phyloP scores from a whole-genome alignment of 768 basidiomycete genomes.

The Mrakia hoshinonis region DNA sequence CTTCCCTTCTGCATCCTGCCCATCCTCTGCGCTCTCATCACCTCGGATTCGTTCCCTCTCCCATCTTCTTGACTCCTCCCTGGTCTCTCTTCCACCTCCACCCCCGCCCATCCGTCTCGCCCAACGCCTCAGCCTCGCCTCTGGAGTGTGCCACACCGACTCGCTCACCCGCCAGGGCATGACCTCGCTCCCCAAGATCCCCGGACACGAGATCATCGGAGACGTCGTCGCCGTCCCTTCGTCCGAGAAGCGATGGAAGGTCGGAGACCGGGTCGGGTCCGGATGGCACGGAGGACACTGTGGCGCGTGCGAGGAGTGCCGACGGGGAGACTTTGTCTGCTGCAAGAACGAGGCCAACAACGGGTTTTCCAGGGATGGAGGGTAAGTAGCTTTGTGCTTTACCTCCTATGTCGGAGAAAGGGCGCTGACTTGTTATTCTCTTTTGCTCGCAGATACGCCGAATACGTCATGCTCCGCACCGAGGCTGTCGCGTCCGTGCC shows the following conservation, averaged over 20 bases:
- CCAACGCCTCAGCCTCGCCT: not conserved
- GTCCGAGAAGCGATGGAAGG: conserved; percentile 33
- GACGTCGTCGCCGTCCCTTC: conserved; percentile 30
- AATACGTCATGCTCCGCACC: conserved; percentile 27
- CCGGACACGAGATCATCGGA: conserved; percentile 33
- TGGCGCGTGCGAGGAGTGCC: conserved; percentile 25
- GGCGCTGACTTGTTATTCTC: not conserved
- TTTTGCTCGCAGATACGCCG: conserved; percentile 19
- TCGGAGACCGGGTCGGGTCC: conserved; percentile 34
- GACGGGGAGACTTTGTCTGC: conserved; percentile 29
- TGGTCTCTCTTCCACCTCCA: not conserved
- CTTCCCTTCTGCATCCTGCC: not conserved
- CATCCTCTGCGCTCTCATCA: not conserved
- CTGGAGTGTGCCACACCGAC: conserved; percentile 22
- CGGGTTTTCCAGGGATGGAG: conserved; percentile 27
- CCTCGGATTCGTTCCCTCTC: not conserved
- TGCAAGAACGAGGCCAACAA: conserved; percentile 35
- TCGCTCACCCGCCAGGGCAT: conserved; percentile 21
- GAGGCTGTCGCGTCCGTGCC: conserved; percentile 29
- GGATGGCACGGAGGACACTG: conserved; percentile 31
- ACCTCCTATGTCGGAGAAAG: not conserved
- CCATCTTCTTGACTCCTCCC: not conserved
- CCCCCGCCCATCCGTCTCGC: no score
- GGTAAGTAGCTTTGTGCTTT: not conserved
- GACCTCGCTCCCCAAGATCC: conserved; percentile 15